phyloP scores from a whole-genome alignment of 768 basidiomycete genomes.

The Mycena vitilis region DNA sequence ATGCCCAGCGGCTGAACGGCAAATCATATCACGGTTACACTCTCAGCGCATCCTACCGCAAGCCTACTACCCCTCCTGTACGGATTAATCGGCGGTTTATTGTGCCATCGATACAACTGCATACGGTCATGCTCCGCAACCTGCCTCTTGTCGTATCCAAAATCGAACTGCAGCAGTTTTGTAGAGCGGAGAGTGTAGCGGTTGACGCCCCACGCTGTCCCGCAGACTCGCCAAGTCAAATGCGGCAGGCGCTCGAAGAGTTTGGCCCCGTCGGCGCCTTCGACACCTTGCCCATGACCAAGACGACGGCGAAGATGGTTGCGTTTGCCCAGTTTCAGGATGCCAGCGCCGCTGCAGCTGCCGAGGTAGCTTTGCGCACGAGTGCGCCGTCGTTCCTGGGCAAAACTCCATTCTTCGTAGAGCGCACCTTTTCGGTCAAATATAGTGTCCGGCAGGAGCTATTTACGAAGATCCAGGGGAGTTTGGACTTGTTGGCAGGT shows the following conservation, averaged over 20 bases:
- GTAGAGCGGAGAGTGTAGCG: slow-evolving; percentile 47
- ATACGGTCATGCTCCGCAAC: slow-evolving; percentile 27
- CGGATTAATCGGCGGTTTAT: not conserved
- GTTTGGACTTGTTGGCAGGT: slow-evolving; percentile 49
- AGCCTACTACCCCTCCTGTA: not conserved
- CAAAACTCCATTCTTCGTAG: slow-evolving; percentile 49
- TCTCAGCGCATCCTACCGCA: slow-evolving; percentile 22
- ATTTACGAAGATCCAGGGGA: slow-evolving; percentile 49
- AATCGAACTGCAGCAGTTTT: slow-evolving; percentile 58
- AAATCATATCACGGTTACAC: slow-evolving; percentile 4
- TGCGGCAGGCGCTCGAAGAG: slow-evolving; percentile 49
- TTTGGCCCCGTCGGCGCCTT: slow-evolving; percentile 55
- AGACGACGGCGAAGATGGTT: slow-evolving; percentile 45
- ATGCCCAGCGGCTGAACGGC: slow-evolving; percentile 9
- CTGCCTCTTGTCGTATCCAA: slow-evolving; percentile 44
- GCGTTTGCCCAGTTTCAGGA: slow-evolving; percentile 57
- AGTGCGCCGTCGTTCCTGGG: slow-evolving; percentile 52
- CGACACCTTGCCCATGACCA: slow-evolving; percentile 49
- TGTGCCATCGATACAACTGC: not conserved
- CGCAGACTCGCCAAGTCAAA: slow-evolving; percentile 42
- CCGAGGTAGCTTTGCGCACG: slow-evolving; percentile 44
- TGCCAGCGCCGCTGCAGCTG: slow-evolving; percentile 48
- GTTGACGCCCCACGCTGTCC: slow-evolving; percentile 40
- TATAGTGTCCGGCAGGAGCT: slow-evolving; percentile 49
- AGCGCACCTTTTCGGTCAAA: slow-evolving; percentile 53